phyloP scores from a whole-genome alignment of 1,139 yeast genomes.

The Meyerozyma smithsonii region DNA sequence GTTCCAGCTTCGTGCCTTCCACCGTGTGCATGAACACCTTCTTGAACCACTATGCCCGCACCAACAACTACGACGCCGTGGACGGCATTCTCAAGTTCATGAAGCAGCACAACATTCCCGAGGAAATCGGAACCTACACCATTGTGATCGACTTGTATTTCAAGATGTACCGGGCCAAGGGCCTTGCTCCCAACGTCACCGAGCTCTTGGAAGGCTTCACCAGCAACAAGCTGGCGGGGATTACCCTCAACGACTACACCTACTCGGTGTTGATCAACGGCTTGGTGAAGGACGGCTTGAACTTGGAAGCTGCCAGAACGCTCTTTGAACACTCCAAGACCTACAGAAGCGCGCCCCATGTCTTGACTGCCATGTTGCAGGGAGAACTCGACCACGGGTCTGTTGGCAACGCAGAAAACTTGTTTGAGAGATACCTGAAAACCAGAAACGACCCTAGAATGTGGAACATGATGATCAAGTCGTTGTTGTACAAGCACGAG shows the following conservation, averaged over 20 bases:
- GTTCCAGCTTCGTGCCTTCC: constrained; percentile 28
- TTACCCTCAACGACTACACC: constrained; percentile 47
- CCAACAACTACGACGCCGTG: constrained; percentile 32
- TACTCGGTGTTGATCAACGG: constrained; percentile 55
- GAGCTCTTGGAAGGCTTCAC: constrained; percentile 25
- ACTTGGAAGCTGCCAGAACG: constrained; percentile 49
- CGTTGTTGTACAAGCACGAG: constrained; percentile 35
- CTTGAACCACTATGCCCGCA: constrained; percentile 27
- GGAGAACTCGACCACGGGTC: constrained; percentile 54
- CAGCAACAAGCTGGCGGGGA: constrained; percentile 32
- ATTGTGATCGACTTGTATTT: constrained; percentile 54
- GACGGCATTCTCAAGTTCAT: constrained; percentile 36
- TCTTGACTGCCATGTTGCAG: constrained; percentile 55
- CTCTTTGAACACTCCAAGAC: constrained; percentile 42
- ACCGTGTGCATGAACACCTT: constrained; percentile 34
- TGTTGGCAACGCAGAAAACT: constrained; percentile 39
- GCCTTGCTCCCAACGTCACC: constrained; percentile 39
- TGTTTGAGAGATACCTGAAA: constrained; percentile 41
- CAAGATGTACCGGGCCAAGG: constrained; percentile 41
- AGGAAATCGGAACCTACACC: constrained; percentile 67
- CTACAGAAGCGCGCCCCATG: constrained; percentile 28
- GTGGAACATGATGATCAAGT: constrained; percentile 59
- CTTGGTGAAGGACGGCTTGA: constrained; percentile 43
- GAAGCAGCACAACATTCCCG: constrained; percentile 39
- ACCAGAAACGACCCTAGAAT: constrained; percentile 35